A percentile compares a stretch with the other conserved stretches of the same genome.
Evolutionary conservation across 257 asterid genomes (phyloP).

Genomic region (Fraxinus cuspidata): DNA sequence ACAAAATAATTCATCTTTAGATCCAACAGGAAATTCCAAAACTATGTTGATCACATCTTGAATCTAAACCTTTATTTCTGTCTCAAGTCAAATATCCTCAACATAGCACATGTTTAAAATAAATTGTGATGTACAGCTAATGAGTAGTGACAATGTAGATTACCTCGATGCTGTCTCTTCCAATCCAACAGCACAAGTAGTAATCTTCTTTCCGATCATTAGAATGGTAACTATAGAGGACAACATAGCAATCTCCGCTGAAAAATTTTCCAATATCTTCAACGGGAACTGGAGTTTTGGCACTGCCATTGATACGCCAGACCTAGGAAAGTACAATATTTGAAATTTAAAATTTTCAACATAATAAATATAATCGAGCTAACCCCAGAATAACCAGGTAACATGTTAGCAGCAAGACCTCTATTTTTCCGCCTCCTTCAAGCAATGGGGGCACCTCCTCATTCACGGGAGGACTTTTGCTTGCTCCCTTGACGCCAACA

Average conservation of each 20-base stretch:
- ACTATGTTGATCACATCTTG: neutral
- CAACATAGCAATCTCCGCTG: constrained; percentile 96
- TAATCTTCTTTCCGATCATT: constrained; percentile 90
- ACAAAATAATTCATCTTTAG: neutral
- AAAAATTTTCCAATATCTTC: constrained; percentile 92
- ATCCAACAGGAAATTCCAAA: neutral
- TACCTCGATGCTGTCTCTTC: constrained; percentile 98
- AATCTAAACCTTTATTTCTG: neutral
- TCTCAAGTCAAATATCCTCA: constrained; percentile 3
- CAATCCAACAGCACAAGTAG: constrained; percentile 91
- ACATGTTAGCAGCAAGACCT: constrained; percentile 51
- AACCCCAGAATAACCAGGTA: constrained; percentile 24
- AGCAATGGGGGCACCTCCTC: constrained; percentile 97
- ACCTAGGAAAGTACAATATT: constrained; percentile 52
- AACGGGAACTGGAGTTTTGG: constrained; percentile 71
- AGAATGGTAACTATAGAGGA: constrained; percentile 89
- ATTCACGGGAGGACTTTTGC: constrained; percentile 76
- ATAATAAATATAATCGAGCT: constrained; percentile 10
- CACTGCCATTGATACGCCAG: constrained; percentile 86
- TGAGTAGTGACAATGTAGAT: neutral
- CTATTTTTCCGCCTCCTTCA: constrained; percentile 82
- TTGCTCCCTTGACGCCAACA: constrained; percentile 73
- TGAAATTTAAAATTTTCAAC: neutral
- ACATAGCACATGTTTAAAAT: neutral
- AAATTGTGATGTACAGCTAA: constrained; percentile 10